A percentile compares a stretch with the other conserved stretches of the same genome.
Conservation (phyloP, 331 rosid genomes). For the Stylosanthes scabra region DNA sequence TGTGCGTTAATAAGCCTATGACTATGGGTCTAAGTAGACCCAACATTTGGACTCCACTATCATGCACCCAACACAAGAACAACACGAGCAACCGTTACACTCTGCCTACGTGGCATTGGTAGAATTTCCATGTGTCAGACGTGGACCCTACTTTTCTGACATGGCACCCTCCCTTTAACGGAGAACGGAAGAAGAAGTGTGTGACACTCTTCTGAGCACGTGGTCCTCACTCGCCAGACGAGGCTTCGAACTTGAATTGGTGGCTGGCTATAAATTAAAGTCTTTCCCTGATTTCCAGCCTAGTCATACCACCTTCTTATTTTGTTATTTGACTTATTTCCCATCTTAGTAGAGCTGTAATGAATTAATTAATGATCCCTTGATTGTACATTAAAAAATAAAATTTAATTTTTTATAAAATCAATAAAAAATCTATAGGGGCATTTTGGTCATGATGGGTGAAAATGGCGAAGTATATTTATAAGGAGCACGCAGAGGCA, state of each 20-base stretch:
- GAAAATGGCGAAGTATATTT: conserved; percentile 11
- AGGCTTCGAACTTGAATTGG: not conserved
- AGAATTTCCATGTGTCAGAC: not conserved
- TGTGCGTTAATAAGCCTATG: not conserved
- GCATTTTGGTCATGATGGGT: not conserved
- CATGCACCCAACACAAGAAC: conserved; percentile 15
- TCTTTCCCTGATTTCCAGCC: not conserved
- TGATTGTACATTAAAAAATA: too few relatives aligned
- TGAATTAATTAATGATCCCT: too few relatives aligned
- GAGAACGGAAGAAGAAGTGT: conserved; percentile 6
- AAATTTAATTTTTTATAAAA: too few relatives aligned
- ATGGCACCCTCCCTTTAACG: not conserved
- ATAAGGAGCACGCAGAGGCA: conserved; percentile 26
- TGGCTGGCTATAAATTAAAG: not conserved
- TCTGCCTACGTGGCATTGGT: conserved; percentile 10
- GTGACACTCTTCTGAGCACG: conserved; percentile 2
- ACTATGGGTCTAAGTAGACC: not conserved
- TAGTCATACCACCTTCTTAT: too few relatives aligned
- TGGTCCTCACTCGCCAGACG: conserved; percentile 12
- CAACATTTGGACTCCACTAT: conserved; percentile 20
- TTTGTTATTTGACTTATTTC: too few relatives aligned
- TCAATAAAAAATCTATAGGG: conserved; percentile 11
- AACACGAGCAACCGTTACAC: not conserved
- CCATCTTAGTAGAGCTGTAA: too few relatives aligned
- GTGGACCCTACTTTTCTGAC: conserved; percentile 7